A percentile compares a stretch with the other conserved stretches of the same genome.
phyloP scores from a whole-genome alignment of 352 stramenopile genomes.

The Globisporangium spiculum region DNA sequence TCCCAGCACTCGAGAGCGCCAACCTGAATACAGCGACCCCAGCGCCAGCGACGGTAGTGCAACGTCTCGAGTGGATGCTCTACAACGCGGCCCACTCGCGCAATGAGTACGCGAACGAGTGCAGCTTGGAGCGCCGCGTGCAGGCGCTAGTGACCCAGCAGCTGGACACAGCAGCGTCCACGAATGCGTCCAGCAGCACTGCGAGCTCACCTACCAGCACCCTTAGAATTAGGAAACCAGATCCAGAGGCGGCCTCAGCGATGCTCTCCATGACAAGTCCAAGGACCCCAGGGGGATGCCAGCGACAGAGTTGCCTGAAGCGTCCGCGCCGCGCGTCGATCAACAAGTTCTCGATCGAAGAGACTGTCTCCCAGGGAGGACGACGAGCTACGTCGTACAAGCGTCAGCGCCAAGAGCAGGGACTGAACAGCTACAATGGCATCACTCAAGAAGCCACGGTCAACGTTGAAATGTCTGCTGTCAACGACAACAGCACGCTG shows the following conservation, averaged over 20 bases:
- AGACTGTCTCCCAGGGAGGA: not conserved
- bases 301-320: conserved; percentile 9
- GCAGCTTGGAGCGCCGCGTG: conserved; percentile 64
- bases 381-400: not conserved
- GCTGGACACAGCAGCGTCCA: not conserved
- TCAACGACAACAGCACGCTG: conserved; percentile 14
- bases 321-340: conserved; percentile 15
- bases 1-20: conserved; percentile 24
- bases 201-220: not conserved
- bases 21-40: conserved; percentile 15
- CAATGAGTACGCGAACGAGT: conserved; percentile 59
- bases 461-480: not conserved
- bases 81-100: conserved; percentile 66
- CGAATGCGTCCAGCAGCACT: not conserved
- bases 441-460: not conserved
- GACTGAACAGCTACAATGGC: not conserved
- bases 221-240: not conserved
- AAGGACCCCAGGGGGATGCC: not conserved
- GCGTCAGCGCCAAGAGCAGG: conserved; percentile 6
- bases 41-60: conserved; percentile 47
- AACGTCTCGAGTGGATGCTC: conserved; percentile 76
- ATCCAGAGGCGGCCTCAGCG: not conserved
- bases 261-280: not conserved
- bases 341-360: conserved; percentile 8
- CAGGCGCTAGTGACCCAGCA: conserved; percentile 64